Conservation (phyloP, 2,329 filamentous ascomycete species). For the Chrysoporthe deuterocubensis region DNA sequence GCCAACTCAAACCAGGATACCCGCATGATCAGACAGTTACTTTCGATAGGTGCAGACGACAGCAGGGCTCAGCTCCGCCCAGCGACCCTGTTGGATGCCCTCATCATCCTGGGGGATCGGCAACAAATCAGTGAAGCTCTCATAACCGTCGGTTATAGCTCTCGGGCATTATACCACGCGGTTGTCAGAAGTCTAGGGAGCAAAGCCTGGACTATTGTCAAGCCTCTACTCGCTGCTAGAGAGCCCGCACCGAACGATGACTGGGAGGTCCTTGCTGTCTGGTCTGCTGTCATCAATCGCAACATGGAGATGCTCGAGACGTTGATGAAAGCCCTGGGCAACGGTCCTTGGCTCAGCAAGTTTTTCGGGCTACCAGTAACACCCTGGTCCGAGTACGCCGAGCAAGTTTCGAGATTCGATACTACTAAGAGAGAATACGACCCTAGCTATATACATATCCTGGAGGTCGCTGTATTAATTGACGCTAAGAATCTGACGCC, state of each 20-base stretch:
- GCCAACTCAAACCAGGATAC: rapidly evolving
- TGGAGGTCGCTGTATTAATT: background rate
- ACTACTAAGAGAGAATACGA: too few species aligned
- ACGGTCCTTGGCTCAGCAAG: background rate
- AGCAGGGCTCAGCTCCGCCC: background rate
- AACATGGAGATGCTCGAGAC: background rate
- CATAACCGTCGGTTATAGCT: background rate
- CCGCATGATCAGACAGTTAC: background rate
- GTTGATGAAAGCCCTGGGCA: background rate
- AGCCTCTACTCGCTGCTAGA: background rate
- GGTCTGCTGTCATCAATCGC: background rate
- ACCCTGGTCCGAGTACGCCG: too few species aligned
- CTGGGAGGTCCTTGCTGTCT: constrained; percentile 1
- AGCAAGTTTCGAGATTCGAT: too few species aligned
- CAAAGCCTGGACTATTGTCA: background rate
- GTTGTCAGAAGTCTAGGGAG: background rate
- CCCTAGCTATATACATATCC: too few species aligned
- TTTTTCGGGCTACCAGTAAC: too few species aligned
- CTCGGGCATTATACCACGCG: background rate
- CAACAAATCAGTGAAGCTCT: background rate
- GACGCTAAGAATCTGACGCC: too few species aligned
- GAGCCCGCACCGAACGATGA: background rate
- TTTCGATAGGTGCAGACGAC: background rate
- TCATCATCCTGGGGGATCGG: background rate
- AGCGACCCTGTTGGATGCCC: background rate